These are phyloP conservation scores for Kickxella alabastrina DNA, from an alignment of 192 early-diverging fungal species.

Conservation along the genomic window DNA sequence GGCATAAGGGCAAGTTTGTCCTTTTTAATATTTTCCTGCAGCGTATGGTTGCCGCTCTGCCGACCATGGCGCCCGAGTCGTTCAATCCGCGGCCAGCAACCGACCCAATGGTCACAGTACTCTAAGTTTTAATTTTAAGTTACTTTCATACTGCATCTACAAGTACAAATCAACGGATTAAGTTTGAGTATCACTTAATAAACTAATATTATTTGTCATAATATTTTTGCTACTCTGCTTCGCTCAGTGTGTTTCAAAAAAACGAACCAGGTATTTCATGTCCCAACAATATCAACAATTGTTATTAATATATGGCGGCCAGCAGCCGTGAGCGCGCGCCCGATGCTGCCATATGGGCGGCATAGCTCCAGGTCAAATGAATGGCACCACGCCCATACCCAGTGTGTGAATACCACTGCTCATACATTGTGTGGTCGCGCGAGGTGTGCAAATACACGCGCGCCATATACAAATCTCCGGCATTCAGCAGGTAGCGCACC, in stretches of 20 bases:
- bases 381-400: conserved; percentile 60
- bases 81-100: conserved; percentile 3
- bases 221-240: too few species aligned
- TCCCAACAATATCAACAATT: too few species aligned
- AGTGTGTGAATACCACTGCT: conserved; percentile 58
- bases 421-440: conserved; percentile 54
- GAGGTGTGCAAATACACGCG: conserved; percentile 55
- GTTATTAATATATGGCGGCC: not conserved
- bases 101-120: conserved; percentile 7
- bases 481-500: conserved; percentile 32
- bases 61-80: conserved; percentile 8
- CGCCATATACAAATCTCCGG: conserved; percentile 58
- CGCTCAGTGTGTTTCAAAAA: too few species aligned
- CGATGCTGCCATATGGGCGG: conserved; percentile 40
- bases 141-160: too few species aligned
- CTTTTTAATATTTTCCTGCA: conserved; percentile 33
- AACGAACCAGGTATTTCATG: too few species aligned
- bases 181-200: not conserved
- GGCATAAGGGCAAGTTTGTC: conserved; percentile 39
- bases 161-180: too few species aligned
- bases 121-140: too few species aligned
- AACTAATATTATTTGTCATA: not conserved
- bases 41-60: conserved; percentile 26
- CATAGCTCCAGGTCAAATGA: conserved; percentile 74
- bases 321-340: conserved; percentile 12